phyloP scores from a whole-genome alignment of 768 basidiomycete species.

The Tylopilus sp. region DNA sequence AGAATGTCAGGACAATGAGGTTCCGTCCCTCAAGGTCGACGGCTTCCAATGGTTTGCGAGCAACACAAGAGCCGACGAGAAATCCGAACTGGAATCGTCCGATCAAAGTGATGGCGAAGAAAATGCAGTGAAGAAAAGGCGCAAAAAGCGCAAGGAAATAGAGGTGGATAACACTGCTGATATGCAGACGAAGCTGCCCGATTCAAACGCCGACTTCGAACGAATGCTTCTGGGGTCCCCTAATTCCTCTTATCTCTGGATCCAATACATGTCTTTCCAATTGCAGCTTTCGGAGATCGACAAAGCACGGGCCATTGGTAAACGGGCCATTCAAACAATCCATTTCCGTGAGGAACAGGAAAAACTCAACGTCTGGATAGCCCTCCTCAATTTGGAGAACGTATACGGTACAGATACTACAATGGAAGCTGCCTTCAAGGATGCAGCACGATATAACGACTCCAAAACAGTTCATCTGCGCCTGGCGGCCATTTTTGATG shows the following conservation, averaged over 20 bases:
- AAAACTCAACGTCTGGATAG: slow-evolving; percentile 96
- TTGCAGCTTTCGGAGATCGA: slow-evolving; percentile 95
- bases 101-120: slow-evolving; percentile 37
- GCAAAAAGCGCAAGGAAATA: slow-evolving; percentile 64
- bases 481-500: slow-evolving; percentile 79
- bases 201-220: slow-evolving; percentile 94
- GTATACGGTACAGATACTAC: slow-evolving; percentile 83
- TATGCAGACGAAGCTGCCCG: slow-evolving; percentile 80
- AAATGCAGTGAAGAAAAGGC: slow-evolving; percentile 51
- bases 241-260: slow-evolving; percentile 97
- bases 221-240: slow-evolving; percentile 89
- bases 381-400: slow-evolving; percentile 91
- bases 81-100: slow-evolving; percentile 37
- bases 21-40: slow-evolving; percentile 47
- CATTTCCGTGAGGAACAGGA: slow-evolving; percentile 96
- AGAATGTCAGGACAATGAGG: neutral
- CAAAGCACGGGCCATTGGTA: slow-evolving; percentile 86
- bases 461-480: slow-evolving; percentile 87
- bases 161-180: slow-evolving; percentile 83
- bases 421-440: slow-evolving; percentile 80
- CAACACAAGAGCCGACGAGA: slow-evolving; percentile 35
- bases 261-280: slow-evolving; percentile 99
- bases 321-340: slow-evolving; percentile 82
- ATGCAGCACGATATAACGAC: slow-evolving; percentile 87
- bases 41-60: slow-evolving; percentile 74